Evolutionary conservation across 1,284 basidiomycete species (phyloP).

Genomic region (Cryptococcus wingfieldii): DNA sequence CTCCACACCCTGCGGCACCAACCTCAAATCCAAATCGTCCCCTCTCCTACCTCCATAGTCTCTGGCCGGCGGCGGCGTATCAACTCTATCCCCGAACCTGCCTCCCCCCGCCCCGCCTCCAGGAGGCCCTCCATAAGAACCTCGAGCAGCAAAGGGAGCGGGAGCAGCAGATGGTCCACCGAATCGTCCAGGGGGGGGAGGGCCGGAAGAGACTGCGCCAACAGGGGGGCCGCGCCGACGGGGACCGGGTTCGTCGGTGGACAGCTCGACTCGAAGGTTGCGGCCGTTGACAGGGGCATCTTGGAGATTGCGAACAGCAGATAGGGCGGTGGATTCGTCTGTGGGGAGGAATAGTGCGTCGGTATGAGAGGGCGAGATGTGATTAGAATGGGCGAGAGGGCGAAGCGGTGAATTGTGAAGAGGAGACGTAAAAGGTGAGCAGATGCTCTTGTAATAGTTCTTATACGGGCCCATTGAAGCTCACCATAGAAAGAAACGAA

Average conservation of each 20-base stretch:
- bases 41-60: slow-evolving; percentile 3
- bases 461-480: slow-evolving; percentile 17
- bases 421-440: neutral
- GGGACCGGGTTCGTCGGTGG: slow-evolving; percentile 50
- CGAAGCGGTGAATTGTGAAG: neutral
- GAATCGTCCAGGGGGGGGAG: slow-evolving; percentile 12
- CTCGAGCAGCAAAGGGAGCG: slow-evolving; percentile 1
- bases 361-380: neutral
- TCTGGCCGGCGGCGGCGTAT: slow-evolving; percentile 2
- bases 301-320: slow-evolving; percentile 81
- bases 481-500: slow-evolving; percentile 95
- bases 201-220: neutral
- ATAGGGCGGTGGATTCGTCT: slow-evolving; percentile 89
- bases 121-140: neutral
- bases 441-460: neutral
- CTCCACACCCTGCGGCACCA: slow-evolving; percentile 71
- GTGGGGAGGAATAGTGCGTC: slow-evolving; percentile 6
- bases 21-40: slow-evolving; percentile 16
- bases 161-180: slow-evolving; percentile 10
- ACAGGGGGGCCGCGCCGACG: slow-evolving; percentile 27
- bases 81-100: neutral
- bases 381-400: neutral
- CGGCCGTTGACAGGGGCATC: slow-evolving; percentile 75
- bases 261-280: slow-evolving; percentile 74
- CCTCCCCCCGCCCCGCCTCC: neutral